A percentile compares a stretch with the other conserved stretches of the same genome.
phyloP scores from a whole-genome alignment of 2,329 filamentous ascomycete genomes.

The Talaromyces sp. region DNA sequence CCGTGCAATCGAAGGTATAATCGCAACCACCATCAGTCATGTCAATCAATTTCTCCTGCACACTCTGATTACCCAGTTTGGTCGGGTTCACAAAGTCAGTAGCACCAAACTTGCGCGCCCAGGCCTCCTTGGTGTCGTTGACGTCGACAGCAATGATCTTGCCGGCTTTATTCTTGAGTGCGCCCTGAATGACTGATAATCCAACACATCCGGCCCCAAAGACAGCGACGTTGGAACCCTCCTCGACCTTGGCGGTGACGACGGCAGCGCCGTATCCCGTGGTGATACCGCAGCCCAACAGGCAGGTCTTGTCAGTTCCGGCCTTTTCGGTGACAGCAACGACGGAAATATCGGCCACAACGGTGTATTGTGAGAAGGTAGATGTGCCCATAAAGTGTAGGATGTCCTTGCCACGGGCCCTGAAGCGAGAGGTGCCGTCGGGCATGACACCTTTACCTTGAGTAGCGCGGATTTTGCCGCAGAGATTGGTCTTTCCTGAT shows the following conservation, averaged over 20 bases:
- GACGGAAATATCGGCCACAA: conserved; percentile 96
- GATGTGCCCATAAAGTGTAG: conserved; percentile 99
- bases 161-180: conserved; percentile 71
- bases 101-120: conserved; percentile 89
- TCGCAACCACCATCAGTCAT: conserved; percentile 98
- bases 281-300: conserved; percentile 96
- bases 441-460: conserved; percentile 97
- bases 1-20: conserved; percentile 99
- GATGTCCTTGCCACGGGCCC: conserved; percentile 87
- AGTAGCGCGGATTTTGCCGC: conserved; percentile 96
- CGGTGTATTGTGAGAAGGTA: conserved; percentile 98
- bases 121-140: conserved; percentile 85
- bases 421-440: conserved; percentile 91
- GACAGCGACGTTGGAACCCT: conserved; percentile 81
- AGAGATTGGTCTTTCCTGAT: conserved; percentile 98
- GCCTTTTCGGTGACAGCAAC: conserved; percentile 87
- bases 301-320: conserved; percentile 90
- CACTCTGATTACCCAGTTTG: conserved; percentile 67
- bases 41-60: conserved; percentile 89
- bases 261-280: conserved; percentile 95
- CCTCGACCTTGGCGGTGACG: conserved; percentile 87
- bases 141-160: conserved; percentile 64
- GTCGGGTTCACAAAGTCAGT: conserved; percentile 95
- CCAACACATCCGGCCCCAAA: conserved; percentile 97
- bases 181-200: conserved; percentile 90